A percentile compares a stretch with the other conserved stretches of the same genome.
phyloP scores from a whole-genome alignment of 495 filamentous ascomycete genomes.

The Penicillium pulvis region DNA sequence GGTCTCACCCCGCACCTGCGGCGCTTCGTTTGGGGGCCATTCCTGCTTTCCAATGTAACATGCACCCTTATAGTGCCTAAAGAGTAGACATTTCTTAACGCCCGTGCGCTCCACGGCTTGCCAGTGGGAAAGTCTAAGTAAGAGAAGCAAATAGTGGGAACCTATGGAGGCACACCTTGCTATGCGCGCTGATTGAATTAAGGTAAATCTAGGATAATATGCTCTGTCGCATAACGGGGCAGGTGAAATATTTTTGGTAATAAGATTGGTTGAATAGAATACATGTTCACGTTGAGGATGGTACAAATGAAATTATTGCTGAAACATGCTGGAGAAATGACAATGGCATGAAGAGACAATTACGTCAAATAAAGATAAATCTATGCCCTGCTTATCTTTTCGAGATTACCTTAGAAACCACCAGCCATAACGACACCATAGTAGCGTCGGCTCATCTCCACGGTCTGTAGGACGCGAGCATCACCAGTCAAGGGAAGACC shows the following conservation, averaged over 20 bases:
- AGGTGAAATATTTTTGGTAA: background rate
- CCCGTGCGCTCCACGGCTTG: no score
- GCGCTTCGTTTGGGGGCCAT: no score
- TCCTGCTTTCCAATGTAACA: no score
- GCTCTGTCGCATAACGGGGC: background rate
- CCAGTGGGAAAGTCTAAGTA: no score
- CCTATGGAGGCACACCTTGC: no score
- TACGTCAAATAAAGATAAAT: background rate
- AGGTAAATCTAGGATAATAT: background rate
- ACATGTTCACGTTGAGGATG: slow-evolving; percentile 13
- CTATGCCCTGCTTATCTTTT: background rate
- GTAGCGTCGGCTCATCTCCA: slow-evolving; percentile 68
- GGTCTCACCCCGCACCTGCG: no score
- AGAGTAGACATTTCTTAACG: no score
- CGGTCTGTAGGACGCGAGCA: slow-evolving; percentile 64
- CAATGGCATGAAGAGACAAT: background rate
- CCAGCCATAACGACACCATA: slow-evolving; percentile 58
- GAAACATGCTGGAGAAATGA: slow-evolving; percentile 5
- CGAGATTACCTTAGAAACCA: slow-evolving; percentile 31
- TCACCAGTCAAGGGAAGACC: slow-evolving; percentile 73
- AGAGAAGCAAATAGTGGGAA: no score
- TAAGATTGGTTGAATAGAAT: slow-evolving; percentile 5
- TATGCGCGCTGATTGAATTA: no score
- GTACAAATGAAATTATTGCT: slow-evolving; percentile 7
- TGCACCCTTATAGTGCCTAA: no score